Evolutionary conservation across 1,284 basidiomycete species (phyloP).

Genomic region (Sparassis latifolia): DNA sequence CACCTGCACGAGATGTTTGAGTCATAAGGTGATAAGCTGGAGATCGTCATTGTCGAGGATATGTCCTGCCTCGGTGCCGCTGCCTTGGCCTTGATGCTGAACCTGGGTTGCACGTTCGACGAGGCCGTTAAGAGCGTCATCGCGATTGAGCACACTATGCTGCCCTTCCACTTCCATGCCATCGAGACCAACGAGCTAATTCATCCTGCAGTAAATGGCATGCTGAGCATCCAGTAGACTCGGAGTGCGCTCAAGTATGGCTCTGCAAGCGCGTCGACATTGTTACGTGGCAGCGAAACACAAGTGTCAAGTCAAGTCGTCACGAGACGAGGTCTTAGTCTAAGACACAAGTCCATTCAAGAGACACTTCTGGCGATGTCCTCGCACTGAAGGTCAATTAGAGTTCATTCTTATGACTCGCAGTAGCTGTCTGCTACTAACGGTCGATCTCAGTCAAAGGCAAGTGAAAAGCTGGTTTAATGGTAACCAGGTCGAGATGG

Average conservation of each 20-base stretch:
- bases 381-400: too few relatives aligned
- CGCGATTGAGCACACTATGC: conserved; percentile 39
- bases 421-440: too few relatives aligned
- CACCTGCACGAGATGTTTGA: conserved; percentile 44
- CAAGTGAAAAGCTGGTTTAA: too few relatives aligned
- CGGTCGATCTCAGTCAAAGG: too few relatives aligned
- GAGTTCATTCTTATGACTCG: too few relatives aligned
- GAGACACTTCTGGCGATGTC: too few relatives aligned
- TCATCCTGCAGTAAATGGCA: conserved; percentile 24
- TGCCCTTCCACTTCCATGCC: conserved; percentile 32
- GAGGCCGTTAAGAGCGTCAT: conserved; percentile 37
- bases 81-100: neutral
- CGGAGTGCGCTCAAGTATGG: conserved; percentile 22
- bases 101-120: conserved; percentile 29
- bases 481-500: too few relatives aligned
- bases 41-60: conserved; percentile 48
- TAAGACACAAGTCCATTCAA: too few relatives aligned
- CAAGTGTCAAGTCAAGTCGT: too few relatives aligned
- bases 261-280: conserved; percentile 56
- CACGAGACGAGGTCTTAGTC: too few relatives aligned
- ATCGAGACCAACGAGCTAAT: conserved; percentile 31
- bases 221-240: conserved; percentile 18
- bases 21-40: conserved; percentile 37
- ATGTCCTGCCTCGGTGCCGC: conserved; percentile 10
- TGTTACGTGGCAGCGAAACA: too few relatives aligned